phyloP scores from a whole-genome alignment of 1,284 basidiomycete species.

The Trichosporon ovoides region DNA sequence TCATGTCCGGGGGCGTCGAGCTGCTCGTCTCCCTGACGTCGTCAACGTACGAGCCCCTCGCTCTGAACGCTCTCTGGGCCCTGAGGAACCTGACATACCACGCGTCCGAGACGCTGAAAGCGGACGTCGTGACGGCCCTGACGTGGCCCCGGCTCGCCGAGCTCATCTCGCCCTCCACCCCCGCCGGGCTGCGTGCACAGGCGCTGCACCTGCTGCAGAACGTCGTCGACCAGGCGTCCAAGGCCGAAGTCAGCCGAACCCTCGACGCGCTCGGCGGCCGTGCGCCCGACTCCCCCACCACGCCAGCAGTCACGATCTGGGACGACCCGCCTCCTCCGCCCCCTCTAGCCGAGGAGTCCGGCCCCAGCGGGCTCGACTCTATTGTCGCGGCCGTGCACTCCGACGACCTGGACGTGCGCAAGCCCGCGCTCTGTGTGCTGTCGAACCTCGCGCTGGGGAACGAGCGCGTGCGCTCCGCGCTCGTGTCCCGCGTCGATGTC shows the following conservation, averaged over 20 bases:
- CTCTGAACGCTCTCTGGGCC: conserved; percentile 69
- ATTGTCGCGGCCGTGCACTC: neutral
- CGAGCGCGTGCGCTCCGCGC: conserved; percentile 30
- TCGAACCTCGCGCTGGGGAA: conserved; percentile 43
- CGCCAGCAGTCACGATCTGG: no score
- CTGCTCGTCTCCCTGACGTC: conserved; percentile 59
- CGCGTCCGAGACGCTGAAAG: conserved; percentile 58
- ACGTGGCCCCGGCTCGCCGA: conserved; percentile 53
- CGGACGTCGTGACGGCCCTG: conserved; percentile 59
- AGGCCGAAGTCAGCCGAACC: conserved; percentile 30
- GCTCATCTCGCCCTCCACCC: conserved; percentile 22
- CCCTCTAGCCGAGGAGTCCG: neutral
- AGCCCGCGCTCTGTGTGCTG: conserved; percentile 36
- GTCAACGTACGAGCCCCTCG: conserved; percentile 56
- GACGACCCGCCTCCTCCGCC: no score
- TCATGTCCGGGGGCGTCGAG: conserved; percentile 61
- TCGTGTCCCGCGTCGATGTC: conserved; percentile 32
- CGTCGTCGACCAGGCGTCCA: conserved; percentile 37
- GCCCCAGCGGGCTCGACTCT: neutral
- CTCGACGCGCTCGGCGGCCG: conserved; percentile 33
- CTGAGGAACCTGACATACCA: conserved; percentile 71
- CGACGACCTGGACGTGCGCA: conserved; percentile 11
- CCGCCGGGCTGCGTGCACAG: conserved; percentile 33
- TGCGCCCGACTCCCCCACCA: no score
- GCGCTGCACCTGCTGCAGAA: conserved; percentile 43